A percentile compares a stretch with the other conserved stretches of the same genome.
These are phyloP conservation scores for Phascolomyces articulosus DNA, from an alignment of 371 early-diverging fungal species.

Conservation along the genomic window DNA sequence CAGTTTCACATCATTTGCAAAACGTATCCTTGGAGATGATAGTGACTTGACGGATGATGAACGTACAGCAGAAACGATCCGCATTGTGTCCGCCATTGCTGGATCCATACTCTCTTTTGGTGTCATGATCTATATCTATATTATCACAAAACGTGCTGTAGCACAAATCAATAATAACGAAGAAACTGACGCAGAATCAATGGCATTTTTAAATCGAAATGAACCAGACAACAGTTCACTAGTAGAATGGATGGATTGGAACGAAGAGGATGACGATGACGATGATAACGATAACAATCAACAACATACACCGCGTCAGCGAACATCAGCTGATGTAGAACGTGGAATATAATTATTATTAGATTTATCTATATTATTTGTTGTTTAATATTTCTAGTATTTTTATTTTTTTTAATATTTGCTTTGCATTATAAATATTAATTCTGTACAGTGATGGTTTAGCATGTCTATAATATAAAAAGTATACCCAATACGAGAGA, in stretches of 20 bases:
- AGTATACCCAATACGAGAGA: too few relatives aligned
- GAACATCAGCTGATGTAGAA: conserved; percentile 1
- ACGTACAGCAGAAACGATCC: conserved; percentile 30
- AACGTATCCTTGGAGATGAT: conserved; percentile 49
- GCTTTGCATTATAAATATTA: too few relatives aligned
- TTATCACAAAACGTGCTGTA: conserved; percentile 52
- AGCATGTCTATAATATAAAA: too few relatives aligned
- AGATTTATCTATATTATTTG: not conserved
- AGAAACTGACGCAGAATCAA: conserved; percentile 18
- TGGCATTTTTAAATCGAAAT: conserved; percentile 24
- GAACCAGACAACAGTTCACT: conserved; percentile 1
- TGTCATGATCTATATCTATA: conserved; percentile 66
- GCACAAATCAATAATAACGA: conserved; percentile 38
- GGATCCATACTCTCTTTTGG: conserved; percentile 53
- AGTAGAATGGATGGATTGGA: conserved; percentile 32
- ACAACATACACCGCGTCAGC: not conserved
- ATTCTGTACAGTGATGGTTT: too few relatives aligned
- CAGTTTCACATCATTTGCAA: conserved; percentile 60
- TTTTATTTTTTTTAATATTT: too few relatives aligned
- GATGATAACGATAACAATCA: not conserved
- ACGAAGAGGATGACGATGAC: conserved; percentile 28
- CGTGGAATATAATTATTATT: not conserved
- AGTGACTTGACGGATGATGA: conserved; percentile 43
- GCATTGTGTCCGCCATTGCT: conserved; percentile 38
- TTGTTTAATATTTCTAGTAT: not conserved